A percentile compares a stretch with the other conserved stretches of the same genome.
Conservation (phyloP, 2,329 filamentous ascomycete genomes). For the Calcarisporium arbuscula region DNA sequence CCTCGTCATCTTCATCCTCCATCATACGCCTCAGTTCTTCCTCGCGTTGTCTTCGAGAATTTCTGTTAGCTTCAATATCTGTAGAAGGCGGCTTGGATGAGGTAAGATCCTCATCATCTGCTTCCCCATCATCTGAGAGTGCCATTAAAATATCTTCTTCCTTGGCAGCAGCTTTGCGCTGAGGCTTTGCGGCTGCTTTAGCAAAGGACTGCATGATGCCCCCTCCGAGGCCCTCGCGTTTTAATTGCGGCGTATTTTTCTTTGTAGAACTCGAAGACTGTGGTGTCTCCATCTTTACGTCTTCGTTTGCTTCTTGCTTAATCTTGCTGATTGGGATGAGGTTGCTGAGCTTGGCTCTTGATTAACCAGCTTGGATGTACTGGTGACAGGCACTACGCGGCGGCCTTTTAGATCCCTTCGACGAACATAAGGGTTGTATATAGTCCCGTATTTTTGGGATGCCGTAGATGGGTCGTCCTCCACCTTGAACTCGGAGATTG, state of each 20-base stretch:
- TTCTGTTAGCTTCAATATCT: slow-evolving; percentile 19
- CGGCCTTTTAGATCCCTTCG: slow-evolving; percentile 38
- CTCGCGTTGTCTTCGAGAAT: slow-evolving; percentile 29
- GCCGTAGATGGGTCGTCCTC: slow-evolving; percentile 53
- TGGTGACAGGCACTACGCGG: slow-evolving; percentile 17
- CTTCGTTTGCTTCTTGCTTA: slow-evolving; percentile 24
- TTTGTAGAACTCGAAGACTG: slow-evolving; percentile 21
- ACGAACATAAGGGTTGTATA: slow-evolving; percentile 64
- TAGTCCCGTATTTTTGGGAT: slow-evolving; percentile 63
- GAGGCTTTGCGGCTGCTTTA: slow-evolving; percentile 40
- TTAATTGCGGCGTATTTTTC: slow-evolving; percentile 34
- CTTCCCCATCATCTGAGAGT: slow-evolving; percentile 34
- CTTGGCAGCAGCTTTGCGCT: slow-evolving; percentile 42
- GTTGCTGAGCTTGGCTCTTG: slow-evolving; percentile 20
- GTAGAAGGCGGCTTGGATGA: slow-evolving; percentile 16
- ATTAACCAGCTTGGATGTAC: slow-evolving; percentile 20
- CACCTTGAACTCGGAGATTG: slow-evolving; percentile 49
- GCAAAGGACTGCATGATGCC: slow-evolving; percentile 77
- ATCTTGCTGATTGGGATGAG: slow-evolving; percentile 12
- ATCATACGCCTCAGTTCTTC: slow-evolving; percentile 35
- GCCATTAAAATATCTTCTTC: slow-evolving; percentile 24
- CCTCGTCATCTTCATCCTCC: slow-evolving; percentile 45
- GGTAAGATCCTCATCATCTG: slow-evolving; percentile 28
- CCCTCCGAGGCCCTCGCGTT: slow-evolving; percentile 52
- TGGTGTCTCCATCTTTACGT: slow-evolving; percentile 17